Base-by-base conservation (phyloP, 2,329 filamentous ascomycete genomes). In the Fusarium sp. region DNA sequence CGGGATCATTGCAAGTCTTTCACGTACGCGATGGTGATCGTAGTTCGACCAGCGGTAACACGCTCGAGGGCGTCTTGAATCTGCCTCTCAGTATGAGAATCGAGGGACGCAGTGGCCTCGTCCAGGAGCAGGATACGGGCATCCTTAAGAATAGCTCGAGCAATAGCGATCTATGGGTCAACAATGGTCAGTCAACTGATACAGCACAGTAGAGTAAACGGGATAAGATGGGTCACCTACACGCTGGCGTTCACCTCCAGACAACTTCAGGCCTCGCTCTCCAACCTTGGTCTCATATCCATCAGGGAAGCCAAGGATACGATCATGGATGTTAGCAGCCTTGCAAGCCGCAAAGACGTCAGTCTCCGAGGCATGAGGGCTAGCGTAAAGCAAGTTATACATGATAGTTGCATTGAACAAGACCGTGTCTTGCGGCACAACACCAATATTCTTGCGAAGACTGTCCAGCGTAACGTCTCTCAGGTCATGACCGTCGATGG, bases 51-150 rank as follows among this genome's bases (percentile, higher is more conserved):
- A 6, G 82, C 80, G 18, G 84, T 87, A 8, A 88, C 82, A 30
- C 82, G 83, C 70, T 85, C 83, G 27, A 89, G 85, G 7, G 87
- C 87, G 59, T 87, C 84, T 76, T 91, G 89, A 41, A 91, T 91
- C 64, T 87, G 85, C 37, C 86, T 85, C 76, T 91, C 89, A 1
- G 89, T 91, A 30, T 89, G 87, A 0, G 90, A 89, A 63, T 93
- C 89, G 25, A 94, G 87, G 4, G 92, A 92, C 1, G 91, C 92
- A 5, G 93, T 94, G 0, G 92, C 90, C 80, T 94, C 92, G 75
- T 94, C 92, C 0, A 94, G 85, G 67, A 94, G 87, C 30, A 94
- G 87, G 64, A 94, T 90, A 61, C 91, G 91, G 0, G 92, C 90
- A 58, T 91, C 90, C 79, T 93, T 93, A 54, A 94, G 85, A 16